Percentiles rank a stretch among this genome's conserved stretches.
These are phyloP conservation scores for Evansstolkia leycettana DNA, from an alignment of 495 filamentous ascomycete species.

Conservation along the genomic window DNA sequence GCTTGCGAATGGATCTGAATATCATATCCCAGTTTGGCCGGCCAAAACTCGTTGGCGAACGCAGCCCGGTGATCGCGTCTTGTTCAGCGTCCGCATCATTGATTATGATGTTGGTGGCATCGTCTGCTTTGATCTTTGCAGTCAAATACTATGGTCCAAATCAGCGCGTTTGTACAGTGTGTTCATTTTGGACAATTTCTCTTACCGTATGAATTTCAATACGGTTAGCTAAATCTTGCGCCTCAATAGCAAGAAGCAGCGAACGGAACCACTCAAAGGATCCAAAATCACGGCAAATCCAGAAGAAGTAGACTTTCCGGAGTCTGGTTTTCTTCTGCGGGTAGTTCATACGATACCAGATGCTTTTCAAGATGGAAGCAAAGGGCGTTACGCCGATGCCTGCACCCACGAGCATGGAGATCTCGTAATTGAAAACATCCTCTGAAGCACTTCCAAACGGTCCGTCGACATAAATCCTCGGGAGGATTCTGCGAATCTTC, in stretches of 20 bases:
- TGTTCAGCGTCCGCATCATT: conserved; percentile 70
- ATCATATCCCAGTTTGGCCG: conserved; percentile 73
- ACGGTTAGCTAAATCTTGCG: conserved; percentile 65
- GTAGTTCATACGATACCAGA: conserved; percentile 82
- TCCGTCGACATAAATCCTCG: conserved; percentile 65
- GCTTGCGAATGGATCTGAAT: conserved; percentile 60
- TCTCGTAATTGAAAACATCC: conserved; percentile 72
- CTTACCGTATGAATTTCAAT: conserved; percentile 58
- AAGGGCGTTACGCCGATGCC: conserved; percentile 87
- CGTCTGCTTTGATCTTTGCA: conserved; percentile 65
- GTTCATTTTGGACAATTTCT: too few species aligned
- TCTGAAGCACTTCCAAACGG: conserved; percentile 70
- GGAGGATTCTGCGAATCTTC: conserved; percentile 54
- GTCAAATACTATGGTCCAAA: conserved; percentile 43
- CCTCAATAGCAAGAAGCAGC: conserved; percentile 66
- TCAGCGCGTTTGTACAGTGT: conserved; percentile 1
- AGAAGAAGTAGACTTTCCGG: conserved; percentile 77
- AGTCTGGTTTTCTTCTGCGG: conserved; percentile 61
- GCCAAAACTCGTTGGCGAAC: conserved; percentile 66
- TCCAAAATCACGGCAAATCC: conserved; percentile 69
- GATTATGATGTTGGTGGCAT: conserved; percentile 76
- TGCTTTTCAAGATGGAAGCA: conserved; percentile 75
- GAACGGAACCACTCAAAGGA: conserved; percentile 77
- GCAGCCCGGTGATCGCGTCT: conserved; percentile 62
- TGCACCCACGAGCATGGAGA: conserved; percentile 80